These are phyloP conservation scores for Bruguiera sexangula DNA, from an alignment of 345 rosid genomes.

Conservation along the genomic window DNA sequence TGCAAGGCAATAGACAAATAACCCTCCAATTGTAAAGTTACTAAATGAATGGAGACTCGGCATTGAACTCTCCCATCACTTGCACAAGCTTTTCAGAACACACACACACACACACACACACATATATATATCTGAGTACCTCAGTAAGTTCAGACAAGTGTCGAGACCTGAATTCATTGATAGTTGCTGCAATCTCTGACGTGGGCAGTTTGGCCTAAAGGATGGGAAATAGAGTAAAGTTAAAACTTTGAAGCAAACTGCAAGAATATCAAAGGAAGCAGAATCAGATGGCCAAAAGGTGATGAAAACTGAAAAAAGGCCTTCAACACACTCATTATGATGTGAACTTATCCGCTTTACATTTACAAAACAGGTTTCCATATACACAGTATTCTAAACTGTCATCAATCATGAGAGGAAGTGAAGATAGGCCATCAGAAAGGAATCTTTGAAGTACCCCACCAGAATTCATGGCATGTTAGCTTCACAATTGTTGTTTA, in stretches of 20 bases:
- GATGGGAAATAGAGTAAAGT: conserved; percentile 1
- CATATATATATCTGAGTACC: conserved; percentile 35
- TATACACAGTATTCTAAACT: too few relatives aligned
- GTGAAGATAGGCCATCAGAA: neutral
- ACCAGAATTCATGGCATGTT: too few relatives aligned
- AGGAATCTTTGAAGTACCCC: neutral
- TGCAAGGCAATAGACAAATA: conserved; percentile 29
- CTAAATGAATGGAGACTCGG: neutral
- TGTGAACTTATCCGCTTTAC: neutral
- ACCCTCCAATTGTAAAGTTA: neutral
- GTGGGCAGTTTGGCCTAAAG: conserved; percentile 78
- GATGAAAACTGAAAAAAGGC: too few relatives aligned
- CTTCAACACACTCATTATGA: too few relatives aligned
- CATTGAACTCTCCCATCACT: neutral
- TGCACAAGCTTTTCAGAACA: neutral
- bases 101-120: neutral
- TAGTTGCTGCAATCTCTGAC: conserved; percentile 85
- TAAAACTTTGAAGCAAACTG: neutral
- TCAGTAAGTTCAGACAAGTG: conserved; percentile 91
- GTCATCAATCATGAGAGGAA: too few relatives aligned
- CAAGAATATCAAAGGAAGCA: neutral
- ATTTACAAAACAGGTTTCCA: neutral
- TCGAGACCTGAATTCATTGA: conserved; percentile 88
- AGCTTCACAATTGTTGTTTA: neutral
- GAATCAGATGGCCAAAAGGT: neutral